These are phyloP conservation scores for Teunomyces stri DNA, from an alignment of 805 yeast genomes.

Conservation along the genomic window DNA sequence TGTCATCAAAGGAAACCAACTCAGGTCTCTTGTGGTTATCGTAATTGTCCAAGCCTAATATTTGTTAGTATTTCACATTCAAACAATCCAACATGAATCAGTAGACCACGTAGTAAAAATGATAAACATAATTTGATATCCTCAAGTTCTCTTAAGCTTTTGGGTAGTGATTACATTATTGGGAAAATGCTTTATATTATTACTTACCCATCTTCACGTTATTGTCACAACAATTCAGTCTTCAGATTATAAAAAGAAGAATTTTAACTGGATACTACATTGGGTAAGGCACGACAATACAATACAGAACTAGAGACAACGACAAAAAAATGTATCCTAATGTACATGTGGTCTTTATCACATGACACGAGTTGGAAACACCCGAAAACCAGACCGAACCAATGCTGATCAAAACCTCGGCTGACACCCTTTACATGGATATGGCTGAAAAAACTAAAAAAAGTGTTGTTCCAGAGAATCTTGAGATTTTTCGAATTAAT, in stretches of 20 bases:
- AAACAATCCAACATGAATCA: not conserved
- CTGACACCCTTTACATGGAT: not conserved
- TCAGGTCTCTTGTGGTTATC: constrained; percentile 55
- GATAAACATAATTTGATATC: not conserved
- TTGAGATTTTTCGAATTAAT: constrained; percentile 38
- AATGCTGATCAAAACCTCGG: not conserved
- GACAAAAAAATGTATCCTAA: not conserved
- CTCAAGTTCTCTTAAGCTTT: not conserved
- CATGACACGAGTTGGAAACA: not conserved
- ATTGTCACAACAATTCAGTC: constrained; percentile 3
- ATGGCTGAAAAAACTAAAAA: not conserved
- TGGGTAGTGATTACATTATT: not conserved
- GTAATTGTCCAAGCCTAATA: constrained; percentile 29
- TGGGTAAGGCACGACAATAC: constrained; percentile 18
- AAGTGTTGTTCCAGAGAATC: not conserved
- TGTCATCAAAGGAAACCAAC: constrained; percentile 78
- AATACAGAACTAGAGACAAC: not conserved
- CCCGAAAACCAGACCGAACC: not conserved
- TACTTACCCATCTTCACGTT: constrained; percentile 18
- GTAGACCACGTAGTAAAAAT: not conserved
- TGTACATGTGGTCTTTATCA: not conserved
- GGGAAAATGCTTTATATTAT: not conserved
- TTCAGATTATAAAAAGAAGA: constrained; percentile 21
- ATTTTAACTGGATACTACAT: constrained; percentile 28
- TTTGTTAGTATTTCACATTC: constrained; percentile 11